Percentiles rank a stretch among this genome's conserved stretches.
Conservation (phyloP, 176 grass and related monocot genomes). For the Tillandsia fasciculata region DNA sequence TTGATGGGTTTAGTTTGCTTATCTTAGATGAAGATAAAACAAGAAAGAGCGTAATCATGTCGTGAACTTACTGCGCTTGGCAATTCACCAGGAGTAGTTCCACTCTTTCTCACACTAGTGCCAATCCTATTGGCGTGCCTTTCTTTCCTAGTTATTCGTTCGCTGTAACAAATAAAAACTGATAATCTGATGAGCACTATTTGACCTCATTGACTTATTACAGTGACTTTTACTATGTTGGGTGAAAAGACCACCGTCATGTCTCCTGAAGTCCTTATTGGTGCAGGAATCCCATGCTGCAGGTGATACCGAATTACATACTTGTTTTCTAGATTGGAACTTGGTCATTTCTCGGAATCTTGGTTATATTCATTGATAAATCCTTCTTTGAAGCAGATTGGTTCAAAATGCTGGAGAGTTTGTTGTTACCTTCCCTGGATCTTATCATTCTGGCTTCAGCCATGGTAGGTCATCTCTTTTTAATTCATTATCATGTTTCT, state of each 20-base stretch:
- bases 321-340: conserved; percentile 18
- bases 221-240: conserved; percentile 92
- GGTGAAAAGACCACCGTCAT: conserved; percentile 95
- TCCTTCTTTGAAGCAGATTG: conserved; percentile 75
- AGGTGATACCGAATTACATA: conserved; percentile 49
- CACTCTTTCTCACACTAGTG: too few relatives aligned
- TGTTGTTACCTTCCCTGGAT: conserved; percentile 97
- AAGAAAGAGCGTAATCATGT: too few relatives aligned
- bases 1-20: too few relatives aligned
- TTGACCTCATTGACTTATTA: conserved; percentile 20
- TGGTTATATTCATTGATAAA: conserved; percentile 46
- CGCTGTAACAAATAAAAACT: background rate
- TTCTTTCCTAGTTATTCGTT: background rate
- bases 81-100: too few relatives aligned
- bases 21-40: too few relatives aligned
- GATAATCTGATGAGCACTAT: conserved; percentile 4
- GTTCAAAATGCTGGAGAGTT: conserved; percentile 99
- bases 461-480: conserved; percentile 49
- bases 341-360: conserved; percentile 33
- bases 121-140: background rate
- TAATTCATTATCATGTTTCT: conserved; percentile 7
- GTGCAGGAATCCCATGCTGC: conserved; percentile 90
- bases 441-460: conserved; percentile 99
- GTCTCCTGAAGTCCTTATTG: conserved; percentile 89
- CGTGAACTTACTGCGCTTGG: too few relatives aligned